Conservation (phyloP, 2,329 filamentous ascomycete genomes). For the Colletotrichum zoysiae region DNA sequence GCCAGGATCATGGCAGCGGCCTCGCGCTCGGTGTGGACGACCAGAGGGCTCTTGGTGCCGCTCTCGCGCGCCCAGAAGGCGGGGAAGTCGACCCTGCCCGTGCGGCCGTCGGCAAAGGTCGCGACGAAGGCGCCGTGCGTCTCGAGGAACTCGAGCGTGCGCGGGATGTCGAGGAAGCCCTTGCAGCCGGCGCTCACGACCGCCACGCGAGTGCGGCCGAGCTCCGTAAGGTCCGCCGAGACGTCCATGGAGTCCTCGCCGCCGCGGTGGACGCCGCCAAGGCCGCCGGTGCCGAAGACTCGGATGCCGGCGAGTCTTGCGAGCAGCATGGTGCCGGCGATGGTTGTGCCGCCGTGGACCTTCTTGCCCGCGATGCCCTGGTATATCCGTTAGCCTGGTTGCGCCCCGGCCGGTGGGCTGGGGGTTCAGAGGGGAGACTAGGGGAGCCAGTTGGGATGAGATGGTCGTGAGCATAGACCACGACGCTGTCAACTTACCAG, state of each 20-base stretch:
- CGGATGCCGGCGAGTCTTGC: constrained; percentile 88
- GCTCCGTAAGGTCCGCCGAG: constrained; percentile 93
- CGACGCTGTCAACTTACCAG: constrained; percentile 64
- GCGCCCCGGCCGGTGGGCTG: constrained; percentile 22
- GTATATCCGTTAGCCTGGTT: not conserved
- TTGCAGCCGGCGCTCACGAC: constrained; percentile 94
- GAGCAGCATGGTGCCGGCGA: constrained; percentile 92
- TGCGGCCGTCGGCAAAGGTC: constrained; percentile 88
- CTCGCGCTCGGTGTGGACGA: constrained; percentile 80
- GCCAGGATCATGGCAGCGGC: constrained; percentile 91
- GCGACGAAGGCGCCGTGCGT: constrained; percentile 83
- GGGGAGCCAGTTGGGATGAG: not conserved
- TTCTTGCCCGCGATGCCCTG: constrained; percentile 75
- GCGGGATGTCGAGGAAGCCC: constrained; percentile 91
- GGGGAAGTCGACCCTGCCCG: constrained; percentile 83
- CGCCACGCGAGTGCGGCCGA: constrained; percentile 88
- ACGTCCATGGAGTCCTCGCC: constrained; percentile 91
- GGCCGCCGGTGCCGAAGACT: constrained; percentile 93
- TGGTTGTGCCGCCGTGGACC: constrained; percentile 91
- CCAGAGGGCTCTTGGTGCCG: constrained; percentile 81
- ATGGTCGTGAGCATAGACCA: not conserved
- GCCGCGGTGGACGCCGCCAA: constrained; percentile 93
- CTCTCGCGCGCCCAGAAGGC: constrained; percentile 94
- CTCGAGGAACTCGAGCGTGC: constrained; percentile 84
- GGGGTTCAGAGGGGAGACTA: not conserved